These are phyloP conservation scores for Polyporus arcularius DNA, from an alignment of 768 basidiomycete species.

Conservation along the genomic window DNA sequence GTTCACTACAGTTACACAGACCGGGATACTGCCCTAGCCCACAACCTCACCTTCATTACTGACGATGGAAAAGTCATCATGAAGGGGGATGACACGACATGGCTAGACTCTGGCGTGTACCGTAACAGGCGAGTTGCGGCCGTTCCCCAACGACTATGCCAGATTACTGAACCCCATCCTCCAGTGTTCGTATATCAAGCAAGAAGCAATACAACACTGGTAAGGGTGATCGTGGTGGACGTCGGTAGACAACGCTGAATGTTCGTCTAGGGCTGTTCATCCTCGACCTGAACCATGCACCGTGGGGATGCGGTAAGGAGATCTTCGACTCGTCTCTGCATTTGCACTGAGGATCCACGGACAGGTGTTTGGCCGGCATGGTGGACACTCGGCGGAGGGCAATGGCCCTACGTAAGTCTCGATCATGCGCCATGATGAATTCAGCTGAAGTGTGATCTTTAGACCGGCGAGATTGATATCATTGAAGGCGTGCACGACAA, in stretches of 20 bases:
- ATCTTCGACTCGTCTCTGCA: background rate
- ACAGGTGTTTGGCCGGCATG: constrained; percentile 83
- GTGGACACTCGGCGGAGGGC: constrained; percentile 64
- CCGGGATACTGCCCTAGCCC: constrained; percentile 49
- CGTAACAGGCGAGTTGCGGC: constrained; percentile 50
- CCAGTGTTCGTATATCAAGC: constrained; percentile 78
- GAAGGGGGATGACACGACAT: constrained; percentile 72
- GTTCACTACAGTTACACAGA: constrained; percentile 58
- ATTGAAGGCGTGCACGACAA: constrained; percentile 87
- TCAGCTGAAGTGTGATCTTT: background rate
- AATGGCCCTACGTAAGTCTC: constrained; percentile 63
- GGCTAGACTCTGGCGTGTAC: constrained; percentile 51
- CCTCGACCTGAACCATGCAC: constrained; percentile 80
- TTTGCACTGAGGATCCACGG: constrained; percentile 2
- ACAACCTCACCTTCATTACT: constrained; percentile 57
- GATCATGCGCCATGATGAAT: constrained; percentile 14
- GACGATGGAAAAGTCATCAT: constrained; percentile 66
- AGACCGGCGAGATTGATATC: constrained; percentile 83
- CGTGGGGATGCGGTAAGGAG: constrained; percentile 81
- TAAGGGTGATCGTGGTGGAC: background rate
- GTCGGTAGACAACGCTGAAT: background rate
- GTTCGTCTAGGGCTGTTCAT: constrained; percentile 60
- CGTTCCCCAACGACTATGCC: background rate
- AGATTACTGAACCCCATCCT: constrained; percentile 6
- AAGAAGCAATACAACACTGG: constrained; percentile 63